A percentile compares a stretch with the other conserved stretches of the same genome.
Conservation (phyloP, 257 asterid genomes). For the Solanum ahanhuiri region DNA sequence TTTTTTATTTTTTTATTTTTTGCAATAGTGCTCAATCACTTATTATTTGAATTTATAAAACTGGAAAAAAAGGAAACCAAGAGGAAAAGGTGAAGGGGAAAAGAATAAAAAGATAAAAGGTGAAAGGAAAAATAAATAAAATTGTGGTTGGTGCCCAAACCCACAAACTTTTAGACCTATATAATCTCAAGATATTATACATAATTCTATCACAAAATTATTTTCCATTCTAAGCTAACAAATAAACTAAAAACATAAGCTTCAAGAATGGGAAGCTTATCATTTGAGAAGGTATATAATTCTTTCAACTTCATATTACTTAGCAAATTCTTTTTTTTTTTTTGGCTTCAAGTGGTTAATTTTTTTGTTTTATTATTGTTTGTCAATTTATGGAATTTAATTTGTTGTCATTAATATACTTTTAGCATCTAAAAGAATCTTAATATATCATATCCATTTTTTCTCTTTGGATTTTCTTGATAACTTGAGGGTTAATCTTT, state of each 20-base stretch:
- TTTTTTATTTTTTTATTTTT: not conserved
- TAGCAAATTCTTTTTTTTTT: not conserved
- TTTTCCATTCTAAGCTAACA: not conserved
- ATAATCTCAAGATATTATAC: not conserved
- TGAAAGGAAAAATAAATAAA: not conserved
- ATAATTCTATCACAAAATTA: not conserved
- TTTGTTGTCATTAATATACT: not conserved
- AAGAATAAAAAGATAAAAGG: not conserved
- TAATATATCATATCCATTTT: not conserved
- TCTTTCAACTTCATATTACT: not conserved
- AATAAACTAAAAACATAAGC: not conserved
- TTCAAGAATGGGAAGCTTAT: conserved; percentile 1
- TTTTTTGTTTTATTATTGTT: not conserved
- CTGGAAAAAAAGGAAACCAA: not conserved
- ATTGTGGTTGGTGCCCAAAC: conserved; percentile 1
- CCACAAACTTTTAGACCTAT: not conserved
- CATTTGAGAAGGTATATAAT: conserved; percentile 3
- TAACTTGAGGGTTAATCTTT: not conserved
- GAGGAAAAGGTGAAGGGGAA: not conserved
- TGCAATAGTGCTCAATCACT: not conserved
- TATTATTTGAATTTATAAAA: not conserved
- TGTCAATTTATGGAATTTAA: not conserved
- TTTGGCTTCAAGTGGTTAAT: not conserved
- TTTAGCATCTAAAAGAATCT: not conserved
- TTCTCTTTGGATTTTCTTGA: not conserved